Evolutionary conservation across 352 stramenopile genomes (phyloP).

Genomic region (Pythium diclinum): DNA sequence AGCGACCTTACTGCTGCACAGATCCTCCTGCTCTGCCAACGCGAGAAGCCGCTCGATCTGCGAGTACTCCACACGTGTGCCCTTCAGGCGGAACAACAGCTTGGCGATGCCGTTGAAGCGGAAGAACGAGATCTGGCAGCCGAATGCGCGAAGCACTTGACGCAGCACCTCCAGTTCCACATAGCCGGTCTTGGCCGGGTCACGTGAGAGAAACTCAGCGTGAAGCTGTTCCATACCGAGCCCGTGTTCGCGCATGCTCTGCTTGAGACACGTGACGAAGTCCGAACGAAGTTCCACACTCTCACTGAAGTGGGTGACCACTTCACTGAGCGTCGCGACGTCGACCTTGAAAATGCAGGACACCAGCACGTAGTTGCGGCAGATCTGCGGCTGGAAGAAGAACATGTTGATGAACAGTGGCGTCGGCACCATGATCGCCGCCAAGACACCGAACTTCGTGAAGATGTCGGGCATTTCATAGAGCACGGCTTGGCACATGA

Average conservation of each 20-base stretch:
- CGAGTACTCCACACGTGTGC: conserved; percentile 16
- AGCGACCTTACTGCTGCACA: not conserved
- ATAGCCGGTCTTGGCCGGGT: conserved; percentile 5
- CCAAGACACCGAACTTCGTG: conserved; percentile 8
- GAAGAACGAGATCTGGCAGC: conserved; percentile 26
- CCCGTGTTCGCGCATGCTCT: conserved; percentile 8
- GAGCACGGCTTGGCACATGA: conserved; percentile 22
- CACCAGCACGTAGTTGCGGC: conserved; percentile 21
- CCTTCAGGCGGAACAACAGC: conserved; percentile 22
- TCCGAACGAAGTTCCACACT: conserved; percentile 21
- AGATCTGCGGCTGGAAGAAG: conserved; percentile 24
- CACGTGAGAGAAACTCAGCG: conserved; percentile 3
- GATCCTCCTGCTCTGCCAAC: conserved; percentile 11
- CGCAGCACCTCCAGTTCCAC: conserved; percentile 22
- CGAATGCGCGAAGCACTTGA: conserved; percentile 13
- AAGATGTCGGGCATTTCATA: conserved; percentile 23
- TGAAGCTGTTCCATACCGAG: not conserved
- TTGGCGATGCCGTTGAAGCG: conserved; percentile 28
- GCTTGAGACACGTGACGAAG: conserved; percentile 24
- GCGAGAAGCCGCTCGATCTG: conserved; percentile 18
- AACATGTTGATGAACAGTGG: conserved; percentile 26
- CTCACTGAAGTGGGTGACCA: conserved; percentile 25
- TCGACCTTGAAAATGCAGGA: conserved; percentile 23
- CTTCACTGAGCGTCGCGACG: conserved; percentile 18
- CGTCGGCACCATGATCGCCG: conserved; percentile 5